Evolutionary conservation across 177 flowering plant species (phyloP).

Genomic region (Tripterygium wilfordii): DNA sequence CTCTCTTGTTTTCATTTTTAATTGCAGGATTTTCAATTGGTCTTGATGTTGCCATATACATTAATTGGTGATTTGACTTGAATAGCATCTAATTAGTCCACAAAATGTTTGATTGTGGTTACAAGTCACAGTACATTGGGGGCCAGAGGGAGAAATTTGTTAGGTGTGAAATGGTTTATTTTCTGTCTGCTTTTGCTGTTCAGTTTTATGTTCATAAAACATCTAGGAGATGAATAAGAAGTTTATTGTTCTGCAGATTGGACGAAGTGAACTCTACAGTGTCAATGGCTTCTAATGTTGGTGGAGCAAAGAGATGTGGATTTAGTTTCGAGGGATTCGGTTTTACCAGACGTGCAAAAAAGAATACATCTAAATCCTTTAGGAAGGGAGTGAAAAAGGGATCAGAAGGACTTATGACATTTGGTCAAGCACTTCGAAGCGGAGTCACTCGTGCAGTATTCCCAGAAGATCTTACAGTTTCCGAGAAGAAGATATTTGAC

Average conservation of each 20-base stretch:
- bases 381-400: conserved; percentile 33
- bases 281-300: conserved; percentile 22
- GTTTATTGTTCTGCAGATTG: conserved; percentile 26
- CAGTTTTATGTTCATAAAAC: not conserved
- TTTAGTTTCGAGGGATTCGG: conserved; percentile 28
- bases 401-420: conserved; percentile 38
- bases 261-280: conserved; percentile 42
- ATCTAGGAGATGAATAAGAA: not conserved
- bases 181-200: not conserved
- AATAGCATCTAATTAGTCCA: no score
- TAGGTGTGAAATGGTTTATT: conserved; percentile 21
- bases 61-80: no score
- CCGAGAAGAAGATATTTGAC: conserved; percentile 51
- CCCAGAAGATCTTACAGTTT: conserved; percentile 61
- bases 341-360: conserved; percentile 8
- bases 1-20: no score
- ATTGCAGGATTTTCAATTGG: no score
- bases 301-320: conserved; percentile 21
- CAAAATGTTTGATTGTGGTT: conserved; percentile 44
- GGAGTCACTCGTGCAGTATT: conserved; percentile 49
- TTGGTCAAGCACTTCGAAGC: conserved; percentile 32
- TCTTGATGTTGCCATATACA: no score
- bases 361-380: conserved; percentile 30
- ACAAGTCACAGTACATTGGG: conserved; percentile 39
- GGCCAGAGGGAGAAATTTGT: conserved; percentile 47